Evolutionary conservation across 2,329 filamentous ascomycete genomes (phyloP), one percentile per base, ranked within the genome.

Genomic region (Myriangium duriaei): DNA sequence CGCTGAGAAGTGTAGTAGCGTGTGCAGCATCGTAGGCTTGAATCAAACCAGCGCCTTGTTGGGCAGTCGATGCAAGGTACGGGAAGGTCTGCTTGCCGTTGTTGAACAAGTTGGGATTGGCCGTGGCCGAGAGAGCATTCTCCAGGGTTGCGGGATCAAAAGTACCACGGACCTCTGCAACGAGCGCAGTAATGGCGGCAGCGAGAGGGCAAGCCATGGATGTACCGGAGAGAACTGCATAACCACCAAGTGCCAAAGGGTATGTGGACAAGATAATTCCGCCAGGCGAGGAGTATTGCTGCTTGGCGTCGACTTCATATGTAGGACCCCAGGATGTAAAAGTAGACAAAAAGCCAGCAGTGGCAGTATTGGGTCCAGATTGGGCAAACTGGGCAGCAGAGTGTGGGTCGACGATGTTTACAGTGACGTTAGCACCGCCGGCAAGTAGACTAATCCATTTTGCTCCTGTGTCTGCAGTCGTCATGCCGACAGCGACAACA

Each of bases 261-360:
- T 62, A 77, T 0, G 72, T 76, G 7, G 72, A 74, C 16, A 78
- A 54, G 32, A 78, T 75, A 35, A 63, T 62, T 33, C 71, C 71
- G 24, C 74, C 72, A 2, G 71, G 68, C 1, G 69, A 60, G n/a
- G 64, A 67, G 30, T 74, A 53, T 46, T 74, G 64, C 1, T 72
- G 72, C 53, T 73, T 74, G 33, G 70, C 53, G 32, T 69, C 64
- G 45, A 72, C 59, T 48, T 78, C 72, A 52, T 65, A 76, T 2
- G 67, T 73, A 2, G 74, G 74, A 5, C 74, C 74, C 74, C 73
- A 79, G 4, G 65, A 69, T 30, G 68, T 72, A 51, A 60, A 76
- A 4, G 53, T 55, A 48, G 67, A 73, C 21, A 69, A 50, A 32
- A 64, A 68, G 5, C 74, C 74, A 1, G 67, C 70, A 0, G 65